phyloP scores from a whole-genome alignment of 2,329 filamentous ascomycete genomes.

The Scleromitrula shiraiana region DNA sequence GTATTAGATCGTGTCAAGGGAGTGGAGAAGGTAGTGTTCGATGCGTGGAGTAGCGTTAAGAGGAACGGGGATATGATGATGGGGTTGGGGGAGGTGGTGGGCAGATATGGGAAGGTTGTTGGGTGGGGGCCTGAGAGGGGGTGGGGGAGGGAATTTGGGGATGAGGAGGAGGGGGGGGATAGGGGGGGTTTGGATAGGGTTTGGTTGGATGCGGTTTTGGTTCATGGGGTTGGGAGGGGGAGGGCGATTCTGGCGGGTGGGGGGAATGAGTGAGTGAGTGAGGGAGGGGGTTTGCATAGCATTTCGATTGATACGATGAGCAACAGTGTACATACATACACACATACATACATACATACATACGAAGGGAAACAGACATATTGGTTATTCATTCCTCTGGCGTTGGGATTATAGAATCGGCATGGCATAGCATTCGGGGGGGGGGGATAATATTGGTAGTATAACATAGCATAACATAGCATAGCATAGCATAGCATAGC shows the following conservation, averaged over 20 bases:
- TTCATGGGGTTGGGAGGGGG: constrained; percentile 12
- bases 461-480: no score
- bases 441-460: no score
- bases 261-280: not conserved
- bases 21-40: constrained; percentile 56
- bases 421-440: no score
- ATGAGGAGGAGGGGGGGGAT: constrained; percentile 40
- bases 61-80: constrained; percentile 57
- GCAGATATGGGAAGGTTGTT: constrained; percentile 43
- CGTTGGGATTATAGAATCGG: no score
- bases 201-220: constrained; percentile 21
- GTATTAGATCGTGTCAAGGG: constrained; percentile 51
- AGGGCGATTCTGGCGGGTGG: not conserved
- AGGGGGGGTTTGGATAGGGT: constrained; percentile 13
- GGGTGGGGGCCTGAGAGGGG: constrained; percentile 60
- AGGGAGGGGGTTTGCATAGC: no score
- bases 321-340: no score
- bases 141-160: no score
- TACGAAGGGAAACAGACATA: no score
- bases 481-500: no score
- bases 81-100: constrained; percentile 47
- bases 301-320: no score
- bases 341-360: no score
- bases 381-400: no score
- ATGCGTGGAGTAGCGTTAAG: constrained; percentile 58